Base-by-base conservation (phyloP, 2,329 filamentous ascomycete species). In the Monosporascus sp. region DNA sequence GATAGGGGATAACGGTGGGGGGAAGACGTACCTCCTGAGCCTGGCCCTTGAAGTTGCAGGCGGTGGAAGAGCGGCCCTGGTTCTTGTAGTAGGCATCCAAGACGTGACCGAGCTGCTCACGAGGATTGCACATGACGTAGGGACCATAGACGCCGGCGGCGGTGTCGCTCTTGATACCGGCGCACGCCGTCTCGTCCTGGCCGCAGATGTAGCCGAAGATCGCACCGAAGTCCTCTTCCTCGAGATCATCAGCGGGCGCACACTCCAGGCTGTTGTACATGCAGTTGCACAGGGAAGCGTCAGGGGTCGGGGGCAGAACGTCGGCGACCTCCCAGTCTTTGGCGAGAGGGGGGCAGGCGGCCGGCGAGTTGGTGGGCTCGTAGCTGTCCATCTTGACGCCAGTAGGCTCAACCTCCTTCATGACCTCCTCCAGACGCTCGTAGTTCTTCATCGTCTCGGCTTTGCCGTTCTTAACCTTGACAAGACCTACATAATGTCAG, bases 271-370 rank as follows among this genome's bases (percentile, higher is more conserved):
- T 82, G 58, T 79, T 75, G 67, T 79, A 77, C 87, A 91, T 90
- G 78, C 88, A 92, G 55, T 72, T 68, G 76, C 88, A 91, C 31
- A 90, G 80, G 38, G 82, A 68, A 49, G 78, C 68, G 71, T 91
- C 88, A 59, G 86, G 86, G 18, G 80, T 80, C n/a, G 87, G 88
- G 52, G 88, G 88, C 40, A 91, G 85, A 50, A 74, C 75, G 45
- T 75, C 73, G 44, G 87, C 84, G 52, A 78, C 76, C 57, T 69
- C 59, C 87, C 88, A 91, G 63, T 74, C 72, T 22, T 72, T 61
- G 58, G 71, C 76, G 56, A 80, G 74, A 43, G 75, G 73, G 28
- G 88, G 88, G 77, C 88, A 92, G 44, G 78, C 66, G 54, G 80
- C 76, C 37, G 78, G 75, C 28, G 81, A 85, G 75, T 88, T 88